A percentile compares a stretch with the other conserved stretches of the same genome.
Conservation (phyloP, 2,329 filamentous ascomycete genomes). For the Alternaria arbusti region DNA sequence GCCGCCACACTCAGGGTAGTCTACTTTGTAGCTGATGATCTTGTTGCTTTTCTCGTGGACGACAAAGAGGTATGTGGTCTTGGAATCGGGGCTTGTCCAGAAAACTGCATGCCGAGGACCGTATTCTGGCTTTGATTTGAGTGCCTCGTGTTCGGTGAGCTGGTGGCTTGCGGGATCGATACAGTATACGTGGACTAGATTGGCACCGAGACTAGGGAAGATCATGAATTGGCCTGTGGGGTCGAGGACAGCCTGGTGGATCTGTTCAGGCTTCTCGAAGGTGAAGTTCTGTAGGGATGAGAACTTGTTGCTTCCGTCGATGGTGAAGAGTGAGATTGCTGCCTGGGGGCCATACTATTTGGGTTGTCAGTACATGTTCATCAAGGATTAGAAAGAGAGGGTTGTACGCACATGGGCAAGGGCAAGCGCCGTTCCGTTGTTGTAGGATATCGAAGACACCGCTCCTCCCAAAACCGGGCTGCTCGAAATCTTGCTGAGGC, state of each 20-base stretch:
- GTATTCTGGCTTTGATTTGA: conserved; percentile 58
- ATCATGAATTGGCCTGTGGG: conserved; percentile 69
- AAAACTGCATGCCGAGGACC: conserved; percentile 73
- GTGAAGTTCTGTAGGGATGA: conserved; percentile 49
- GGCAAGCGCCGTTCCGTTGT: conserved; percentile 48
- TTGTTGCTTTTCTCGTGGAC: conserved; percentile 67
- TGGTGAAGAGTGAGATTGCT: conserved; percentile 45
- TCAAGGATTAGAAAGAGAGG: background rate
- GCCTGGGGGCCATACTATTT: conserved; percentile 47
- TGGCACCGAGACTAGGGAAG: conserved; percentile 70
- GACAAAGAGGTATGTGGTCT: conserved; percentile 61
- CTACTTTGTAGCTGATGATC: conserved; percentile 63
- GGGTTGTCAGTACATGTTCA: background rate
- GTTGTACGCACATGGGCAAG: conserved; percentile 28
- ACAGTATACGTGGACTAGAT: conserved; percentile 66
- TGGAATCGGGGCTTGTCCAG: conserved; percentile 37
- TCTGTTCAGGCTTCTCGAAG: conserved; percentile 55
- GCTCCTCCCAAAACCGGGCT: conserved; percentile 47
- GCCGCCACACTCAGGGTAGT: conserved; percentile 53
- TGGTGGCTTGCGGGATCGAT: conserved; percentile 55
- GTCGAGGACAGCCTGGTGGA: conserved; percentile 70
- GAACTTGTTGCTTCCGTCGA: conserved; percentile 15
- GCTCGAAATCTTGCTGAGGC: conserved; percentile 44
- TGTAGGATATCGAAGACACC: conserved; percentile 52
- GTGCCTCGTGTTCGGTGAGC: conserved; percentile 54